Percentiles rank a stretch among this genome's conserved stretches.
phyloP scores from a whole-genome alignment of 208 protist species.

The Trypanosomatidae sp. region DNA sequence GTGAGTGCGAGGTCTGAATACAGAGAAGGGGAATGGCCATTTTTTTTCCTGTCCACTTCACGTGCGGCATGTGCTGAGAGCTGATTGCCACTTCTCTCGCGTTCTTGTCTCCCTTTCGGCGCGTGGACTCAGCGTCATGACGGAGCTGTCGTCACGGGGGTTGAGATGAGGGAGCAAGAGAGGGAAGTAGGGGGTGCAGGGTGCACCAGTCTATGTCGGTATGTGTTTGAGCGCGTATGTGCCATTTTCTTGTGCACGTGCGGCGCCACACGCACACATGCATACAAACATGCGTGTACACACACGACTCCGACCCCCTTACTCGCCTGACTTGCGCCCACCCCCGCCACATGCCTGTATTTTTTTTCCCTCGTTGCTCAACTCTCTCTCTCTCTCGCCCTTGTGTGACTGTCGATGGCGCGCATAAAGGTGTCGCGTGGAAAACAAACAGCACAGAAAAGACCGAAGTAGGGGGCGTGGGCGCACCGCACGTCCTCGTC shows the following conservation, averaged over 20 bases:
- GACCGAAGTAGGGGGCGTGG: not conserved
- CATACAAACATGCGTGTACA: not conserved
- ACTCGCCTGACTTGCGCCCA: not conserved
- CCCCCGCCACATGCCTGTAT: not conserved
- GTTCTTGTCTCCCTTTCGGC: not conserved
- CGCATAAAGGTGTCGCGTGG: not conserved
- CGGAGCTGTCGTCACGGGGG: not conserved
- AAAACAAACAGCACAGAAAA: not conserved
- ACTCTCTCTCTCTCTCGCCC: not conserved
- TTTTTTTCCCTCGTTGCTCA: not conserved
- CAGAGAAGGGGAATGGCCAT: not conserved
- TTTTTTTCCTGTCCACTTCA: not conserved
- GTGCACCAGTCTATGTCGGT: not conserved
- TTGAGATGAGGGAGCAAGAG: not conserved
- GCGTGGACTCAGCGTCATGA: not conserved
- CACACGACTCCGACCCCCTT: not conserved
- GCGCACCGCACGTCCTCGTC: not conserved
- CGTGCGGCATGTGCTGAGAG: not conserved
- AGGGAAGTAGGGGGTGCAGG: not conserved
- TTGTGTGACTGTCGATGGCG: not conserved
- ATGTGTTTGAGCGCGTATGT: not conserved
- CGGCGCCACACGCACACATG: not conserved
- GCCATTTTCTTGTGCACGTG: not conserved
- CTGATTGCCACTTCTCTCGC: not conserved
- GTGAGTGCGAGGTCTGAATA: not conserved